Evolutionary conservation across 1,284 basidiomycete genomes (phyloP).

Genomic region (Fomes fomentarius): DNA sequence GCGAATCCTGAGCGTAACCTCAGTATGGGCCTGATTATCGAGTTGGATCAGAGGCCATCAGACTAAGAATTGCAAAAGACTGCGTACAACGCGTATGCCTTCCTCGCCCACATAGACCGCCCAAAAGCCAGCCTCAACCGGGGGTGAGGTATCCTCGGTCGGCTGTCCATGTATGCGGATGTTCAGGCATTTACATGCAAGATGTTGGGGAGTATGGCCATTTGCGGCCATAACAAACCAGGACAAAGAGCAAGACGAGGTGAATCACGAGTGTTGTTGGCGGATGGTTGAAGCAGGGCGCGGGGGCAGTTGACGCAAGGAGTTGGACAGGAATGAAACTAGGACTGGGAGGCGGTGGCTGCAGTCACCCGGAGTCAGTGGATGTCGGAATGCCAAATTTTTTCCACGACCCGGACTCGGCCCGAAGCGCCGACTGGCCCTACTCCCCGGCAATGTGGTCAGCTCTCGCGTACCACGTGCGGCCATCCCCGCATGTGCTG

Average conservation of each 20-base stretch:
- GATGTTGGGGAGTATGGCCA: conserved; percentile 32
- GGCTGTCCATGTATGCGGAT: conserved; percentile 50
- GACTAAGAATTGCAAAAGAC: conserved; percentile 13
- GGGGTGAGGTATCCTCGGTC: conserved; percentile 22
- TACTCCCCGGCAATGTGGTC: not conserved
- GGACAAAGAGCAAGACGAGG: conserved; percentile 6
- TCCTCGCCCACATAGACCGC: conserved; percentile 67
- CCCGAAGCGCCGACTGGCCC: conserved; percentile 12
- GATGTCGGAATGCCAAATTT: conserved; percentile 24
- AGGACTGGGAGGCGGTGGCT: not conserved
- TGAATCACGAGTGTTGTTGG: not conserved
- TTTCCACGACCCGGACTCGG: conserved; percentile 29
- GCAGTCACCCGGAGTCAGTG: conserved; percentile 5
- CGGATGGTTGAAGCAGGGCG: conserved; percentile 3
- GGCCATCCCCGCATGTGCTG: conserved; percentile 1
- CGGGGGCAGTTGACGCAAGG: conserved; percentile 10
- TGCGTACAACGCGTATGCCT: conserved; percentile 66
- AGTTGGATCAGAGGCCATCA: conserved; percentile 11
- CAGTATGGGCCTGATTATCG: conserved; percentile 58
- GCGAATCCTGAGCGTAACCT: conserved; percentile 68
- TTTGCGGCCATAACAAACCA: conserved; percentile 31
- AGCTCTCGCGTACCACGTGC: no score
- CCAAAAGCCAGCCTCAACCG: conserved; percentile 50
- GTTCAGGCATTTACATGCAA: conserved; percentile 75
- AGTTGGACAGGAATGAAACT: not conserved